Percentiles rank a stretch among this genome's conserved stretches.
phyloP scores from a whole-genome alignment of 371 early-diverging fungal genomes.

The Nematocida sp. region DNA sequence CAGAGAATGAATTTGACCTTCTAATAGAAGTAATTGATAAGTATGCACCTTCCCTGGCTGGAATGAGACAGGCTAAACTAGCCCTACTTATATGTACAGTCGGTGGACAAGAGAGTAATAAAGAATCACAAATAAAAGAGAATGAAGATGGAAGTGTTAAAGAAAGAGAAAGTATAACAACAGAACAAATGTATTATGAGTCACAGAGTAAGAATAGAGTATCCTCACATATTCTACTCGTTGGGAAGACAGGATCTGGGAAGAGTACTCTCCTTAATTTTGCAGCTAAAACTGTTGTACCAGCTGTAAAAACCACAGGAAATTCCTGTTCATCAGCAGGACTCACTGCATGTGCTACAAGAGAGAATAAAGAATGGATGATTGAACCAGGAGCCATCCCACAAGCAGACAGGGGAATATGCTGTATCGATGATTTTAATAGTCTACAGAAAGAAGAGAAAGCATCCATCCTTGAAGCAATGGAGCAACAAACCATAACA shows the following conservation, averaged over 20 bases:
- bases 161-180: constrained; percentile 15
- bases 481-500: constrained; percentile 71
- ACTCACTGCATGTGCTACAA: constrained; percentile 69
- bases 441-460: constrained; percentile 67
- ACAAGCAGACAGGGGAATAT: constrained; percentile 91
- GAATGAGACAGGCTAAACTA: constrained; percentile 61
- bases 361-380: constrained; percentile 69
- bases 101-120: constrained; percentile 33
- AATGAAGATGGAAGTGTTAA: not conserved
- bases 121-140: constrained; percentile 1
- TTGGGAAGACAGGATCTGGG: constrained; percentile 69
- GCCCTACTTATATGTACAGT: constrained; percentile 63
- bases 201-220: constrained; percentile 22
- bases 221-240: constrained; percentile 67
- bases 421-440: constrained; percentile 98
- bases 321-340: constrained; percentile 69
- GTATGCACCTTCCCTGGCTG: constrained; percentile 61
- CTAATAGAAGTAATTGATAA: constrained; percentile 54
- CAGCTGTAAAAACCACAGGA: constrained; percentile 66
- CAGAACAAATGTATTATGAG: constrained; percentile 51
- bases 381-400: constrained; percentile 95
- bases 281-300: constrained; percentile 58
- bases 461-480: constrained; percentile 69
- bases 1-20: constrained; percentile 46
- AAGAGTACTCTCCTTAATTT: constrained; percentile 66